These are phyloP conservation scores for Tagetes patula DNA, from an alignment of 129 eudicot species.

Conservation along the genomic window DNA sequence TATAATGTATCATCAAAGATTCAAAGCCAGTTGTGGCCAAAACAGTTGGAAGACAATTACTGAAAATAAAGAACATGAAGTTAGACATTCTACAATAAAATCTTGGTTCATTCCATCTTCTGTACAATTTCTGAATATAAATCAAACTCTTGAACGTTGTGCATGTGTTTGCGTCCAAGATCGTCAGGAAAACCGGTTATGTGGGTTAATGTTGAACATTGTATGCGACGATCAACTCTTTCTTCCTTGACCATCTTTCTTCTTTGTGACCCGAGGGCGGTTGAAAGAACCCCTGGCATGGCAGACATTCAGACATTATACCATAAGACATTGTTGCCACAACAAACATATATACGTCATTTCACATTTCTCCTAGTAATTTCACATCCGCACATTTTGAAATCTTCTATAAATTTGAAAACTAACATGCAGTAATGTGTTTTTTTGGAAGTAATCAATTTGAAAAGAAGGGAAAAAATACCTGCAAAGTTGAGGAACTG, in stretches of 20 bases:
- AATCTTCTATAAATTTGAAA: no score
- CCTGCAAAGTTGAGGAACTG: constrained; percentile 54
- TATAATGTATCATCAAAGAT: neutral
- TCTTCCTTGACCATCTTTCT: constrained; percentile 25
- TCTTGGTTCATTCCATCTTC: constrained; percentile 14
- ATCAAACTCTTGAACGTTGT: constrained; percentile 5
- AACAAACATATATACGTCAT: neutral
- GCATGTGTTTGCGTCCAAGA: constrained; percentile 14
- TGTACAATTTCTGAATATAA: constrained; percentile 16
- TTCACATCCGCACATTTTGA: neutral
- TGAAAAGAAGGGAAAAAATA: neutral
- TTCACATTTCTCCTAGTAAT: neutral
- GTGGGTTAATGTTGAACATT: neutral
- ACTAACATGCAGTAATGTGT: neutral
- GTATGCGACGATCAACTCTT: constrained; percentile 15
- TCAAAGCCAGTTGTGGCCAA: neutral
- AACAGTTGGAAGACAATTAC: neutral
- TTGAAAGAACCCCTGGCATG: constrained; percentile 34
- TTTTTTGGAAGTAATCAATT: neutral
- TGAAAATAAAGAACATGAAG: constrained; percentile 1
- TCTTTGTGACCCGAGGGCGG: constrained; percentile 28
- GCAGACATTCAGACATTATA: neutral
- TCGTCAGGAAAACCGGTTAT: neutral
- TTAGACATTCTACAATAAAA: neutral
- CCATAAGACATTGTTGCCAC: constrained; percentile 5